Evolutionary conservation across 1,284 basidiomycete genomes (phyloP).

Genomic region (Puccinia polysora): DNA sequence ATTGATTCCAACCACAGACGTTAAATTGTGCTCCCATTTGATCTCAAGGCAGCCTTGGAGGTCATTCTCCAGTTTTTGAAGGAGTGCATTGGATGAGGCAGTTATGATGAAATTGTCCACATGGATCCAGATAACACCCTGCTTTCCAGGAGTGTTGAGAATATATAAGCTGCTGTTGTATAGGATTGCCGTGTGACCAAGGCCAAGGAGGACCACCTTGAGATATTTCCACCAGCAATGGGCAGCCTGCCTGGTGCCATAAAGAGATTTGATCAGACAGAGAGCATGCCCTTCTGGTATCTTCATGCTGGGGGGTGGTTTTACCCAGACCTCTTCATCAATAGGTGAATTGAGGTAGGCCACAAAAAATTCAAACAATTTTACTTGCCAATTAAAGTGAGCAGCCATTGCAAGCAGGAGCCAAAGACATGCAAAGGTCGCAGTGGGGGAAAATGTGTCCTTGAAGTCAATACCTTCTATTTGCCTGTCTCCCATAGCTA

Average conservation of each 20-base stretch:
- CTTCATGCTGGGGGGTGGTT: neutral
- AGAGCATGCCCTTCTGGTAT: neutral
- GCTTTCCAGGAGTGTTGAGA: neutral
- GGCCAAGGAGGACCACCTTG: neutral
- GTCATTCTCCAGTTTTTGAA: neutral
- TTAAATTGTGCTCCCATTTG: neutral
- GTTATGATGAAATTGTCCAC: neutral
- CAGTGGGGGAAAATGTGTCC: neutral
- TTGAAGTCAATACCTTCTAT: neutral
- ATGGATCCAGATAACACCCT: conserved; percentile 1
- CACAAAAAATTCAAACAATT: neutral
- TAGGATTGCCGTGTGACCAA: neutral
- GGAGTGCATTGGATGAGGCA: neutral
- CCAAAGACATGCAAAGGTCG: conserved; percentile 1
- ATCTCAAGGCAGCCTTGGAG: neutral
- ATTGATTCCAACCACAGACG: neutral
- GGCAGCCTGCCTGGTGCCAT: conserved; percentile 12
- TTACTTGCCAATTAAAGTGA: neutral
- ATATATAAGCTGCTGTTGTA: neutral
- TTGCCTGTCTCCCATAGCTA: neutral
- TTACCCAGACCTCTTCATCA: conserved; percentile 6
- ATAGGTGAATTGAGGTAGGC: conserved; percentile 6
- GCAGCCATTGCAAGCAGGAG: neutral
- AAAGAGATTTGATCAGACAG: neutral
- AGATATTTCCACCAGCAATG: conserved; percentile 25